Percentiles rank a stretch among this genome's conserved stretches.
Conservation (phyloP, 495 filamentous ascomycete species). For the Halenospora varia region DNA sequence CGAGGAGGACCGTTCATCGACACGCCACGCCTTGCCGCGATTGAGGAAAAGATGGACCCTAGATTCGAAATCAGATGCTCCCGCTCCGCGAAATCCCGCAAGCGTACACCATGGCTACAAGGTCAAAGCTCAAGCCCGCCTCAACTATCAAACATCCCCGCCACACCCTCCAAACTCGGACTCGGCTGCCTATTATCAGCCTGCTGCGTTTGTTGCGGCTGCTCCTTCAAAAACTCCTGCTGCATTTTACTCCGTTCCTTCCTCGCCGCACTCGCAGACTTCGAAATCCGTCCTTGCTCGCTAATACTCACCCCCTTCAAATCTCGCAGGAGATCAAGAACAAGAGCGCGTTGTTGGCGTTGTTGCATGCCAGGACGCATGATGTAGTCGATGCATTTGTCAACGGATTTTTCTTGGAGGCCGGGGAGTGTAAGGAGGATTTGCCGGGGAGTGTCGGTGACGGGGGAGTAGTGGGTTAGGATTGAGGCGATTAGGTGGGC, state of each 20-base stretch:
- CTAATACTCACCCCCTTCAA: slow-evolving; percentile 86
- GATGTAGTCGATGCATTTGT: slow-evolving; percentile 56
- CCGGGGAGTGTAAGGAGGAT: slow-evolving; percentile 49
- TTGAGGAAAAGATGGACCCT: background rate
- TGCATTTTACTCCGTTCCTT: slow-evolving; percentile 48
- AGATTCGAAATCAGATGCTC: no score
- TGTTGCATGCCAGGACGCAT: slow-evolving; percentile 44
- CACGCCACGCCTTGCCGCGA: no score
- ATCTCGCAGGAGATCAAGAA: slow-evolving; percentile 83
- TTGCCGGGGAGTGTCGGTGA: slow-evolving; percentile 56
- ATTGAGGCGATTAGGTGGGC: slow-evolving; percentile 85
- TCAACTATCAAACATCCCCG: slow-evolving; percentile 33
- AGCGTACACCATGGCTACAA: no score
- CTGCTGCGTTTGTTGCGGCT: no score
- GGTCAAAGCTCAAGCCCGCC: no score
- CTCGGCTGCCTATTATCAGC: slow-evolving; percentile 20
- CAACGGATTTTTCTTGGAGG: slow-evolving; percentile 53
- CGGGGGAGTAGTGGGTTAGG: slow-evolving; percentile 63
- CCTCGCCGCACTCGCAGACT: slow-evolving; percentile 31
- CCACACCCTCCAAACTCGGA: slow-evolving; percentile 39
- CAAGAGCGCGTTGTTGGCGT: slow-evolving; percentile 73
- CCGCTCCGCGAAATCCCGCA: no score
- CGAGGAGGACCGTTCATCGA: no score
- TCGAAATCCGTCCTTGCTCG: slow-evolving; percentile 79
- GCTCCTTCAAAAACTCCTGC: slow-evolving; percentile 49